Evolutionary conservation across 1,284 basidiomycete species (phyloP).

Genomic region (Phellopilus nigrolimitatus): DNA sequence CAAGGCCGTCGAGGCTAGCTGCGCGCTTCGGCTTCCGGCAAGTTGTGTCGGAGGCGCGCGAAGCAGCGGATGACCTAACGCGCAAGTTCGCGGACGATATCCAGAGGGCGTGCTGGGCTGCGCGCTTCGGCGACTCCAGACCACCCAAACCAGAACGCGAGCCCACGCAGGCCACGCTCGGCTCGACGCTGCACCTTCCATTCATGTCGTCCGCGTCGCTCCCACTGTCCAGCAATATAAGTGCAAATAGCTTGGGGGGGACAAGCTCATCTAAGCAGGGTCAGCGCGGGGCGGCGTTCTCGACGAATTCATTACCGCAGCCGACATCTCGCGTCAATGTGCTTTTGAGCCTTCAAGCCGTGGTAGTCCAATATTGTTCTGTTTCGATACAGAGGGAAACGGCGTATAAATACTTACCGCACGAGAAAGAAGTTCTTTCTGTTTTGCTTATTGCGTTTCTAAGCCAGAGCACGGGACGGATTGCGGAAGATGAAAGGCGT

Average conservation of each 20-base stretch:
- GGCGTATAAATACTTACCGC: slow-evolving; percentile 37
- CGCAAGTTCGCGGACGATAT: slow-evolving; percentile 47
- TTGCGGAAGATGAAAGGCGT: slow-evolving; percentile 46
- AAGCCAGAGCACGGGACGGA: slow-evolving; percentile 30
- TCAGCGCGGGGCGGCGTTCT: slow-evolving; percentile 36
- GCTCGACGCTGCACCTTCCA: slow-evolving; percentile 41
- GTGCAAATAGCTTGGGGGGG: slow-evolving; percentile 23
- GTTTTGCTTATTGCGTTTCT: slow-evolving; percentile 55
- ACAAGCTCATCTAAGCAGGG: slow-evolving; percentile 31
- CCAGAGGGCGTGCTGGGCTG: slow-evolving; percentile 44
- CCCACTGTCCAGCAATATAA: slow-evolving; percentile 26
- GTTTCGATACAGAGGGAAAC: slow-evolving; percentile 27
- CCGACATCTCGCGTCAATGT: slow-evolving; percentile 25
- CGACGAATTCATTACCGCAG: slow-evolving; percentile 29
- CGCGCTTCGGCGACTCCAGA: slow-evolving; percentile 36
- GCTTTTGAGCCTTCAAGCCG: slow-evolving; percentile 38
- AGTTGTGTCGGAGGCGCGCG: slow-evolving; percentile 54
- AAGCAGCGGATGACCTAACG: slow-evolving; percentile 39
- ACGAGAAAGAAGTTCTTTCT: slow-evolving; percentile 54
- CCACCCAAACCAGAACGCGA: slow-evolving; percentile 32
- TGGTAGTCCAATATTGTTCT: slow-evolving; percentile 41
- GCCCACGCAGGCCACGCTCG: slow-evolving; percentile 26
- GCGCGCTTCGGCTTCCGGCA: slow-evolving; percentile 51
- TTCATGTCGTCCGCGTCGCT: slow-evolving; percentile 45
- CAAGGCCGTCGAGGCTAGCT: slow-evolving; percentile 51